Percentiles rank a stretch among this genome's conserved stretches.
Evolutionary conservation across 805 yeast genomes (phyloP).

Genomic region (Ogataea nonfermentans): DNA sequence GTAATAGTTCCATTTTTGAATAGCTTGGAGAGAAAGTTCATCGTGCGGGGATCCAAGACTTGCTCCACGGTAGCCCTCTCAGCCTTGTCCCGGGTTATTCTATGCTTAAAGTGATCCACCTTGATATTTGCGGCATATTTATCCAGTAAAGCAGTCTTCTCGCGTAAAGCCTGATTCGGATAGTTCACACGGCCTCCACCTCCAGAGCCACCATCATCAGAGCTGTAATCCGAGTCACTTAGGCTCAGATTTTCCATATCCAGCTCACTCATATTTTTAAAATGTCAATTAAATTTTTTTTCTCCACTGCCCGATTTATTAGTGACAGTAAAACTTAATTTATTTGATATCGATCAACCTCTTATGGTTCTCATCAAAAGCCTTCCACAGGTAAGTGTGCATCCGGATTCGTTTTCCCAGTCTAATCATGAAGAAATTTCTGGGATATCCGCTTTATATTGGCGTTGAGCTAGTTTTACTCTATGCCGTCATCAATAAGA

Average conservation of each 20-base stretch:
- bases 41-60: constrained; percentile 92
- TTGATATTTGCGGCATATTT: constrained; percentile 65
- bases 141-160: constrained; percentile 52
- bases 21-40: constrained; percentile 75
- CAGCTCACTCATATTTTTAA: constrained; percentile 2
- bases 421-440: constrained; percentile 12
- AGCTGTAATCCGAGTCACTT: constrained; percentile 14
- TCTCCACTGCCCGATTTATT: constrained; percentile 4
- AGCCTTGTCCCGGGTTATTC: constrained; percentile 74
- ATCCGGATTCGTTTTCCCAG: not conserved
- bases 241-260: constrained; percentile 8
- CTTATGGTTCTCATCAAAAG: constrained; percentile 16
- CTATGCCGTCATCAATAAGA: constrained; percentile 77
- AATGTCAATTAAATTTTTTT: constrained; percentile 4
- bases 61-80: constrained; percentile 97
- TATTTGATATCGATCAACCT: not conserved
- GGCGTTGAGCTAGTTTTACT: constrained; percentile 85
- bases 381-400: constrained; percentile 24
- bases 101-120: constrained; percentile 57
- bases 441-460: constrained; percentile 65
- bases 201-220: constrained; percentile 5
- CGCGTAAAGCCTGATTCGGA: constrained; percentile 23
- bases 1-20: constrained; percentile 82
- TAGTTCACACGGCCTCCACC: not conserved
- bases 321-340: constrained; percentile 5